Evolutionary conservation across 495 filamentous ascomycete genomes (phyloP), one percentile per base, ranked within the genome.

Genomic region (Neurospora sp.): DNA sequence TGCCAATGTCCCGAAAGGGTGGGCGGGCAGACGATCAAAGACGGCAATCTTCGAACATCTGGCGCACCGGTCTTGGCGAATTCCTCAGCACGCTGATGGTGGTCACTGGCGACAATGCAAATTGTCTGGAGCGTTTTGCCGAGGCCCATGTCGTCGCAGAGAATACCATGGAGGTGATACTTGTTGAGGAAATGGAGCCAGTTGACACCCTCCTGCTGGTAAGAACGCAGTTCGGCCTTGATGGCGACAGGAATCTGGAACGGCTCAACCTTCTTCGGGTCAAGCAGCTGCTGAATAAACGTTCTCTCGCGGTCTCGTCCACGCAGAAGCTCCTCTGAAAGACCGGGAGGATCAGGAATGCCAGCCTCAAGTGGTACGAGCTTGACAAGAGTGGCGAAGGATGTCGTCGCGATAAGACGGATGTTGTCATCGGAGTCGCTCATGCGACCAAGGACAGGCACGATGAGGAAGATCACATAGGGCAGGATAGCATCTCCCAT

Each of bases 1-100:
- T 97, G 93, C 96, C 96, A 99, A 81, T 99, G 96, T 9, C 96
- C 96, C 12, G 96, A 98, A n/a, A 99, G 88, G 0, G 96, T 97
- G 2, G 96, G 95, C 14, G 96, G 96, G 78, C 96, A 99, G 70
- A 99, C 89, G 73, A 99, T 98, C 69, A 99, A 86, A 35, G 94
- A 97, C 4, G 96, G 95, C 3, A 98, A 84, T 72, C 89, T 91
- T 41, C 94, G 87, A 39, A 89, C 86, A 77, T 99, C 95, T 10
- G 88, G 85, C 18, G 91, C 86, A 70, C 90, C 86, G 1, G 94
- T 96, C 80, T 90, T 92, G 68, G 88, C 89, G 76, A 89, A 98
- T 79, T 98, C 94, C 77, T 98, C 93, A 8, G 91, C 93, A 65
- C 96, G 92, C 79, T 96, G 84, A 78, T 97, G 94, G 79, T 99